Percentiles rank a stretch among this genome's conserved stretches.
Evolutionary conservation across 768 basidiomycete genomes (phyloP).

Genomic region (Hypsizygus marmoreus): DNA sequence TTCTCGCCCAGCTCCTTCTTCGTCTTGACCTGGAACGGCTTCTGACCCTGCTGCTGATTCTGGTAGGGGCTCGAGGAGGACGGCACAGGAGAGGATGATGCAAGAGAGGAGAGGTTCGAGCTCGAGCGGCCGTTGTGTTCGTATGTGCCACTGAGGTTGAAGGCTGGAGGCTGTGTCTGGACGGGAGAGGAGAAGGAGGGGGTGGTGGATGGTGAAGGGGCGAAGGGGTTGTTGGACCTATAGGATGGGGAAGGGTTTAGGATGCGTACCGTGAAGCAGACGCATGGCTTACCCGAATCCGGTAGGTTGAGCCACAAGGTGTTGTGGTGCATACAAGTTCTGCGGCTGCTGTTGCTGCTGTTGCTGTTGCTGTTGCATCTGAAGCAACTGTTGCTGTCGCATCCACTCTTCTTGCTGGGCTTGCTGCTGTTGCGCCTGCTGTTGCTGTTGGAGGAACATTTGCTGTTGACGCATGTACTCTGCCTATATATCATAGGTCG

Average conservation of each 20-base stretch:
- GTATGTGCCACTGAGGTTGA: slow-evolving; percentile 74
- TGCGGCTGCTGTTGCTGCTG: slow-evolving; percentile 59
- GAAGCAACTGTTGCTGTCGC: slow-evolving; percentile 43
- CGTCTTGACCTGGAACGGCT: slow-evolving; percentile 40
- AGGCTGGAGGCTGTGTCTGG: slow-evolving; percentile 46
- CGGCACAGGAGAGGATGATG: slow-evolving; percentile 43
- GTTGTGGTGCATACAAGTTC: slow-evolving; percentile 46
- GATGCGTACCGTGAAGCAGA: neutral
- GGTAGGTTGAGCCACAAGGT: slow-evolving; percentile 61
- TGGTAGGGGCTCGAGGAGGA: slow-evolving; percentile 27
- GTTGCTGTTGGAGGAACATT: slow-evolving; percentile 56
- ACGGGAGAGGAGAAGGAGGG: slow-evolving; percentile 28
- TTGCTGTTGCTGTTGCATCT: slow-evolving; percentile 58
- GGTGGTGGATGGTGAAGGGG: slow-evolving; percentile 43
- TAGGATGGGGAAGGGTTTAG: slow-evolving; percentile 14
- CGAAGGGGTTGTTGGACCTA: slow-evolving; percentile 97
- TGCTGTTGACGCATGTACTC: slow-evolving; percentile 79
- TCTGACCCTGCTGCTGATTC: slow-evolving; percentile 28
- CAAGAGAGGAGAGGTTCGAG: slow-evolving; percentile 43
- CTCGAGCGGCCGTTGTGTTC: slow-evolving; percentile 55
- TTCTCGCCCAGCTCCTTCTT: slow-evolving; percentile 52
- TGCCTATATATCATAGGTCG: slow-evolving; percentile 40
- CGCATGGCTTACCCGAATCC: slow-evolving; percentile 66
- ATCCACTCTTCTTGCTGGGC: slow-evolving; percentile 47
- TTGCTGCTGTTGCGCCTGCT: slow-evolving; percentile 56